A percentile compares a stretch with the other conserved stretches of the same genome.
Evolutionary conservation across 2,329 filamentous ascomycete species (phyloP).

Genomic region (Neurospora sp.): DNA sequence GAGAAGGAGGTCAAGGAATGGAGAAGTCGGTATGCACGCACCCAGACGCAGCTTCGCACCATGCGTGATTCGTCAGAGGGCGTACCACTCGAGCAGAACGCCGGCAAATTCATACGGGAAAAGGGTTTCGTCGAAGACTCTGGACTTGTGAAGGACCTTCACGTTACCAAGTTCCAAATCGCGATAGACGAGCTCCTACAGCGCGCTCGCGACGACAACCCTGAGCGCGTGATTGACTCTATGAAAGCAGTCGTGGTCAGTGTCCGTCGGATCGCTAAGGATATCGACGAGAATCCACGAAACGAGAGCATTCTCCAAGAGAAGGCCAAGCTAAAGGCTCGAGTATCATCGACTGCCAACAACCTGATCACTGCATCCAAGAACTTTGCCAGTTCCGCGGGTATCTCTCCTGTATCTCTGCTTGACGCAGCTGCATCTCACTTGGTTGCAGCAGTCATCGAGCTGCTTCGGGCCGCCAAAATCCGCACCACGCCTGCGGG

Average conservation of each 20-base stretch:
- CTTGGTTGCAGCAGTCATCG: conserved; percentile 74
- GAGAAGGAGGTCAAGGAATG: conserved; percentile 81
- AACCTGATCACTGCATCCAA: conserved; percentile 91
- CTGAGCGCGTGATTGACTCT: conserved; percentile 65
- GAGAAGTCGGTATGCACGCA: conserved; percentile 79
- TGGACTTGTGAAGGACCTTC: conserved; percentile 79
- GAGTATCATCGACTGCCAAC: conserved; percentile 88
- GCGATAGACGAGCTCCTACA: conserved; percentile 84
- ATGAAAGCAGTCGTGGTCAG: conserved; percentile 80
- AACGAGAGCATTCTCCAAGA: conserved; percentile 46
- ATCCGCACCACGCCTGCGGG: conserved; percentile 65
- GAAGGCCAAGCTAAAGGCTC: conserved; percentile 62
- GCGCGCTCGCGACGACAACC: conserved; percentile 61
- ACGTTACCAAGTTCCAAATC: conserved; percentile 92
- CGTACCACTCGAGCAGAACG: conserved; percentile 57
- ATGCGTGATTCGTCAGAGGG: conserved; percentile 74
- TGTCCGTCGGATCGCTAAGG: conserved; percentile 75
- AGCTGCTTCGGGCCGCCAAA: conserved; percentile 74
- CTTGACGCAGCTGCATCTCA: conserved; percentile 90
- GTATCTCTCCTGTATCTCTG: conserved; percentile 84
- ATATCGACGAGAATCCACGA: conserved; percentile 53
- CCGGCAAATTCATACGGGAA: conserved; percentile 55
- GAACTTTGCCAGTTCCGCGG: conserved; percentile 74
- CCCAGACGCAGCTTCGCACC: conserved; percentile 77
- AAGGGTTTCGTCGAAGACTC: conserved; percentile 58